Evolutionary conservation across 2,329 filamentous ascomycete species (phyloP), one percentile per base, ranked within the genome.

Genomic region (Dothideomycetidae sp.): DNA sequence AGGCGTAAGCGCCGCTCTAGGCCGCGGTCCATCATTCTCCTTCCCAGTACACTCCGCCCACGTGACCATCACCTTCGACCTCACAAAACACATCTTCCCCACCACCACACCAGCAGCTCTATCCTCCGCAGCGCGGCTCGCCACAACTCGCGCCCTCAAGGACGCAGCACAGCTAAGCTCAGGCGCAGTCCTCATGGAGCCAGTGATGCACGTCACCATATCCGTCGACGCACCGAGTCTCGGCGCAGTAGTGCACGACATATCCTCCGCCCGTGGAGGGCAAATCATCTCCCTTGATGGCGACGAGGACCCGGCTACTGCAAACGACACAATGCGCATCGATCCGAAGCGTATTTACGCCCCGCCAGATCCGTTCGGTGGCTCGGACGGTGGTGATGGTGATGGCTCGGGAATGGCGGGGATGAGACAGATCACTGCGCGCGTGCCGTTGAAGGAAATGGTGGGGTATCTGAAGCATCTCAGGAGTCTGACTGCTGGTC

Each of bases 391-490:
- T 0, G 49, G 46, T 10, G 38, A 33, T 4, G 35, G 33, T 2
- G 42, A 36, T 12, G 36, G 33, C 9, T 44, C 42, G 48, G 42
- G 53, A 47, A 42, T 48, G 32, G 48, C 56, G 49, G 57, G 67
- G 30, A 48, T 43, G 40, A 46, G 50, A 19, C 71, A 74, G 41
- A 83, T 98, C 47, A 76, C 79, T 9, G 90, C 86, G 14, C 75
- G 81, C 50, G 88, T 96, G 17, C 90, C 90, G 19, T 67, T 96
- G 50, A 92, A 90, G 60, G 88, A 96, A 59, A 94, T 96, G 83
- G 78, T 96, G 23, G 82, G 88, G 29, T 98, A 96, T 57, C 66
- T 96, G 48, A 83, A 84, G 55, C 82, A 92, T 53, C 60, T 98
- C 45, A 68, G 90, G 36, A 86, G 83, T 58, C 70, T 93, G 63